phyloP scores from a whole-genome alignment of 2,329 filamentous ascomycete genomes.

The Sporothrix pallida region DNA sequence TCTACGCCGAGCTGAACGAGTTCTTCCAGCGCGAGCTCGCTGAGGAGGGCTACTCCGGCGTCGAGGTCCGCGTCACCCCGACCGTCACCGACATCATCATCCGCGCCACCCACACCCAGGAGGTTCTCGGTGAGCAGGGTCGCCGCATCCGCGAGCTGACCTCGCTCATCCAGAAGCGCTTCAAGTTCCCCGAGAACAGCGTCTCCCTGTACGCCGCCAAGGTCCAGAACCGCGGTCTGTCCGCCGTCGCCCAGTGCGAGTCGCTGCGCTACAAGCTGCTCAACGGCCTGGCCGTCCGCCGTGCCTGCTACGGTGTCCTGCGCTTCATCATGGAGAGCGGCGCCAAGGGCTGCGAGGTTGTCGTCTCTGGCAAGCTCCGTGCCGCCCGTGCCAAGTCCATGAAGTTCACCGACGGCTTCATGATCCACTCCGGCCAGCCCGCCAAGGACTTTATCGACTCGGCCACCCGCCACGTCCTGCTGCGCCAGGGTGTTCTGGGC shows the following conservation, averaged over 20 bases:
- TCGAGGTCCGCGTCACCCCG: slow-evolving; percentile 99
- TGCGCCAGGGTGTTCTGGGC: slow-evolving; percentile 98
- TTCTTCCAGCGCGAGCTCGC: slow-evolving; percentile 99
- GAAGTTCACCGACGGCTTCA: slow-evolving; percentile 99
- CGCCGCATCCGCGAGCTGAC: slow-evolving; percentile 99
- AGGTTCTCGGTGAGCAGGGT: slow-evolving; percentile 99
- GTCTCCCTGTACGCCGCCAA: slow-evolving; percentile 99
- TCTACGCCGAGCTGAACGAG: slow-evolving; percentile 99
- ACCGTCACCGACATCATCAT: slow-evolving; percentile 99
- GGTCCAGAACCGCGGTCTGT: slow-evolving; percentile 99
- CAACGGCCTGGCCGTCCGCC: slow-evolving; percentile 97
- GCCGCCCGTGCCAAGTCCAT: slow-evolving; percentile 99
- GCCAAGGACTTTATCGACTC: slow-evolving; percentile 99
- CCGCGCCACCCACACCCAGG: slow-evolving; percentile 99
- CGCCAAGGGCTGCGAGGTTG: slow-evolving; percentile 99
- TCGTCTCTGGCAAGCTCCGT: slow-evolving; percentile 98
- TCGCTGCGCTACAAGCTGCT: slow-evolving; percentile 99
- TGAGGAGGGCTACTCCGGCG: slow-evolving; percentile 99
- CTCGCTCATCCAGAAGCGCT: slow-evolving; percentile 99
- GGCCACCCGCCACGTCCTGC: slow-evolving; percentile 98
- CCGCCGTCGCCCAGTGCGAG: slow-evolving; percentile 99
- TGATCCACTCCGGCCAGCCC: slow-evolving; percentile 99
- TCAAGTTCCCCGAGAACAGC: slow-evolving; percentile 99
- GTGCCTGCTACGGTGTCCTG: slow-evolving; percentile 99
- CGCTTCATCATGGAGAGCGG: slow-evolving; percentile 99